Conservation (phyloP, 2,329 filamentous ascomycete genomes). For the Hymenoscyphus fructigenus region DNA sequence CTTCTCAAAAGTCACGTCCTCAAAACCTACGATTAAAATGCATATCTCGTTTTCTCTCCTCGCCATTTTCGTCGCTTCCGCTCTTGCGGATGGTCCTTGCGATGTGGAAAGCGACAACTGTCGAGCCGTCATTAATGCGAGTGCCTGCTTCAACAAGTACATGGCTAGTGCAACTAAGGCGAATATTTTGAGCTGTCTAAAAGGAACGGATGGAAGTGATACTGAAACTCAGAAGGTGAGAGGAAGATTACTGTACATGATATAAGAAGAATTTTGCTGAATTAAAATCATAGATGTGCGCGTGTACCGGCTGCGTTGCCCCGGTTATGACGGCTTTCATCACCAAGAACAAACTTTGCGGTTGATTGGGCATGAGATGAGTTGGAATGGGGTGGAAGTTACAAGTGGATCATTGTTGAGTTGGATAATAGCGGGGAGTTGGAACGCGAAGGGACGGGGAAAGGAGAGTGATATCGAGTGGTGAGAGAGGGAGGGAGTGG, state of each 20-base stretch:
- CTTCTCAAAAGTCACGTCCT: neutral
- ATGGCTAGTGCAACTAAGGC: slow-evolving; percentile 16
- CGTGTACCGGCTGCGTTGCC: slow-evolving; percentile 15
- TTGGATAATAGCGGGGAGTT: neutral
- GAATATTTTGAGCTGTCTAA: slow-evolving; percentile 21
- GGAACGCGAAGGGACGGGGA: neutral
- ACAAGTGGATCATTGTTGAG: neutral
- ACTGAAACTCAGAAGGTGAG: slow-evolving; percentile 24
- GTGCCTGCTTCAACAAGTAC: slow-evolving; percentile 25
- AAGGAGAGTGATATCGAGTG: neutral
- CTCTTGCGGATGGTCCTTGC: slow-evolving; percentile 16
- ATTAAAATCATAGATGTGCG: slow-evolving; percentile 12
- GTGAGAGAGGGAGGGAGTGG: neutral
- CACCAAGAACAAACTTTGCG: slow-evolving; percentile 16
- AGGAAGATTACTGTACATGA: neutral
- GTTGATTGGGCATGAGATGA: neutral
- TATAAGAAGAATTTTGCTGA: neutral
- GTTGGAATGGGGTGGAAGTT: neutral
- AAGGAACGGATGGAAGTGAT: slow-evolving; percentile 19
- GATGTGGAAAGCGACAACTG: slow-evolving; percentile 20
- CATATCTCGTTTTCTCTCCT: slow-evolving; percentile 10
- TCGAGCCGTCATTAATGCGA: slow-evolving; percentile 23
- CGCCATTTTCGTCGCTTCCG: slow-evolving; percentile 5
- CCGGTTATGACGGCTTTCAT: slow-evolving; percentile 15
- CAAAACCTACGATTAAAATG: slow-evolving; percentile 9